Evolutionary conservation across 2,329 filamentous ascomycete species (phyloP), one percentile per base, ranked within the genome.

Genomic region (Colletotrichum siamense): DNA sequence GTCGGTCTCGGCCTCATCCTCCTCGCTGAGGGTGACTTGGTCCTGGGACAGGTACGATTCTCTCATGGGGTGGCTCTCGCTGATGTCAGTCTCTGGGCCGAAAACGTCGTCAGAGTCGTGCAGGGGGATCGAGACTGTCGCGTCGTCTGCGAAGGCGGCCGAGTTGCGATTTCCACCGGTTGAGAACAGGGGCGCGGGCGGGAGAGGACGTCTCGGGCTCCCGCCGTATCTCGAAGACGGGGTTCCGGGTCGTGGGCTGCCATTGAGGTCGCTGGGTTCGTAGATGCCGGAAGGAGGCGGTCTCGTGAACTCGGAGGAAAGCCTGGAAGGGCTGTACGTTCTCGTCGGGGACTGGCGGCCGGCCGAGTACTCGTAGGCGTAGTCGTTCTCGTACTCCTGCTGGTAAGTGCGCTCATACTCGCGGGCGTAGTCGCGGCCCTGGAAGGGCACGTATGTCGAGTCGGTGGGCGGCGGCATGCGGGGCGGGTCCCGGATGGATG

Each of bases 181-280:
- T 4, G 94, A 91, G 82, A 98, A 99, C 10, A 98, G 88, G 6
- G 97, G 97, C 34, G 96, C 95, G 0, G 96, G 95, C 4, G 97
- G 97, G 36, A 99, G 88, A 5, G 96, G 96, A 72, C 96, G 91
- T 79, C 95, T 92, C 13, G 96, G 95, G 82, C 95, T 98, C 5
- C 96, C 95, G 24, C 96, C 95, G 83, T 99, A 98, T 83, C 93
- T 91, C 3, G 95, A 96, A 1, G 96, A 96, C 2, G 96, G 96
- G 1, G 96, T 98, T 7, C 96, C 96, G 2, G 97, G 96, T 75
- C 97, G 89, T 8, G 97, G 96, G 77, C 92, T 96, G 65, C 97
- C 97, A 81, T 99, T 96, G 75, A 99, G 86, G 80, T 98, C 96
- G 26, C 93, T 90, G 0, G 96, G 95, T 84, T 99, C 97, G 84